These are phyloP conservation scores for Paulinella micropora DNA, from an alignment of 78 protist genomes.

Conservation along the genomic window DNA sequence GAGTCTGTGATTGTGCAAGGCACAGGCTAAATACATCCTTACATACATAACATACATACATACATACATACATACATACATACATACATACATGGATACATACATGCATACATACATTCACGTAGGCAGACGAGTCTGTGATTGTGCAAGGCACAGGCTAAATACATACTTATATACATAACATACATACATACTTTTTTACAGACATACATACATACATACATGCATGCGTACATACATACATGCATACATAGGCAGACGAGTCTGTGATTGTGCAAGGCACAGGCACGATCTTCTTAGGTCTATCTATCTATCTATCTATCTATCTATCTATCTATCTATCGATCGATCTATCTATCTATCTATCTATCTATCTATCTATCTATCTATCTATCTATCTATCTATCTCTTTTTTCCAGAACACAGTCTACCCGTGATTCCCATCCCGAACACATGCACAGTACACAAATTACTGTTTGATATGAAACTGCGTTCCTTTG, in stretches of 20 bases:
- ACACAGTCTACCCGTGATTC: too few species aligned
- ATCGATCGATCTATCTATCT: too few species aligned
- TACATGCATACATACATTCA: not conserved
- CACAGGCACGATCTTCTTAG: too few species aligned
- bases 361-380: too few species aligned
- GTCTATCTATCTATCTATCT: too few species aligned
- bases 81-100: not conserved
- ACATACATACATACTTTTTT: constrained; percentile 64
- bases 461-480: too few species aligned
- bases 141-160: constrained; percentile 45
- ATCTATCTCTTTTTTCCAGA: too few species aligned
- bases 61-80: not conserved
- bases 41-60: not conserved
- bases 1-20: not conserved
- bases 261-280: too few species aligned
- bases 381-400: too few species aligned
- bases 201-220: not conserved
- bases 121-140: not conserved
- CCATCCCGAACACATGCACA: too few species aligned
- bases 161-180: constrained; percentile 68
- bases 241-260: not conserved
- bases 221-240: not conserved
- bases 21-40: not conserved
- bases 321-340: too few species aligned
- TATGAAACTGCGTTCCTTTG: too few species aligned